phyloP scores from a whole-genome alignment of 306 rosid species.

The Betula pendula region DNA sequence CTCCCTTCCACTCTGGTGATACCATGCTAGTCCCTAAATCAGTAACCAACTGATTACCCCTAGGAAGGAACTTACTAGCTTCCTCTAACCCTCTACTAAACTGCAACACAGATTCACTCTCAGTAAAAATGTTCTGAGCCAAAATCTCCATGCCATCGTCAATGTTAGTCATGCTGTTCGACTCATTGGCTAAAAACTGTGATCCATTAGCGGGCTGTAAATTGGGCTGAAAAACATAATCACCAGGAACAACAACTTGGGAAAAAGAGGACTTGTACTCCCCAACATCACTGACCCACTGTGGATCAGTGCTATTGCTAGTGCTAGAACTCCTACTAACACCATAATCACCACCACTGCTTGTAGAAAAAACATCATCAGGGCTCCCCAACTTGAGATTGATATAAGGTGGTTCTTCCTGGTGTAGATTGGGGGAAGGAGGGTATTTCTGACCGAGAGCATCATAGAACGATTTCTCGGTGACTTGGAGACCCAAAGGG shows the following conservation, averaged over 20 bases:
- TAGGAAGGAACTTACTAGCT: conserved; percentile 12
- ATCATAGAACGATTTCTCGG: conserved; percentile 88
- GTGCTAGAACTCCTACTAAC: conserved; percentile 38
- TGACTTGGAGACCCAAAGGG: conserved; percentile 67
- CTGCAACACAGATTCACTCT: not conserved
- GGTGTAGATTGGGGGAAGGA: conserved; percentile 32
- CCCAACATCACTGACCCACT: not conserved
- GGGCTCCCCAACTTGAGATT: conserved; percentile 10
- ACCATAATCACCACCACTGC: conserved; percentile 26
- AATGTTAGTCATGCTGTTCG: not conserved
- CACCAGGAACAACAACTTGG: not conserved
- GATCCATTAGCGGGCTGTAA: not conserved
- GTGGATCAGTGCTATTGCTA: conserved; percentile 23
- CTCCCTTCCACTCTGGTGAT: not conserved
- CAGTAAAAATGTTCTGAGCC: not conserved
- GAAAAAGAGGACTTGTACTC: not conserved
- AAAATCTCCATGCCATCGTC: not conserved
- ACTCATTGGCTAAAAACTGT: not conserved
- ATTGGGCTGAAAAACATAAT: not conserved
- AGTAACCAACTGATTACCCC: not conserved
- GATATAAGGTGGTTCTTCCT: not conserved
- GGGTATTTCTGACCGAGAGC: conserved; percentile 59
- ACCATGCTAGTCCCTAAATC: not conserved
- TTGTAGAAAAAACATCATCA: conserved; percentile 28
- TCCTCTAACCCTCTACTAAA: conserved; percentile 17